These are phyloP conservation scores for Chlorencoelia australis DNA, from an alignment of 2,329 filamentous ascomycete genomes.

Conservation along the genomic window DNA sequence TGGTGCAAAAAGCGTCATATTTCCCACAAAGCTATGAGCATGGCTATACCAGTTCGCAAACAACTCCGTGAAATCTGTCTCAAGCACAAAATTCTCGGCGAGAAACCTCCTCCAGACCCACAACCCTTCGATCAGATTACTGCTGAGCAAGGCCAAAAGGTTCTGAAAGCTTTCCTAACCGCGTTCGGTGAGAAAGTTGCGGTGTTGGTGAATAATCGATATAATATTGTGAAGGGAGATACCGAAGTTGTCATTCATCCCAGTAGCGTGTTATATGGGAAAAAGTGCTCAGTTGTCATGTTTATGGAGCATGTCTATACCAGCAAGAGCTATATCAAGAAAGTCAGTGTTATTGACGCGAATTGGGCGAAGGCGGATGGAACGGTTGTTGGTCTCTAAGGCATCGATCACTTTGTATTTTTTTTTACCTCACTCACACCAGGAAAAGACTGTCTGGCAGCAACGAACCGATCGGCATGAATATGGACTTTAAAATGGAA, in stretches of 20 bases:
- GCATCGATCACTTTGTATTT: too few relatives aligned
- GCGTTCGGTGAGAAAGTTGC: constrained; percentile 54
- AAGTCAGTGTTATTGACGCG: constrained; percentile 50
- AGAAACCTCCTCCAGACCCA: constrained; percentile 38
- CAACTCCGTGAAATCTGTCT: constrained; percentile 49
- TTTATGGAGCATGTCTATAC: constrained; percentile 59
- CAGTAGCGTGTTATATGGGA: constrained; percentile 50
- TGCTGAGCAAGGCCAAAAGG: constrained; percentile 41
- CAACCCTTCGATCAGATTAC: constrained; percentile 45
- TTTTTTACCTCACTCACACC: too few relatives aligned
- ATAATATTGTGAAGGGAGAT: constrained; percentile 48
- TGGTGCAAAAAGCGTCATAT: constrained; percentile 51
- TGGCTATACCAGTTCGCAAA: constrained; percentile 50
- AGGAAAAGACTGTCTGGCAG: too few relatives aligned
- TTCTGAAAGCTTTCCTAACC: constrained; percentile 52
- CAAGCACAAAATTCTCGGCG: constrained; percentile 36
- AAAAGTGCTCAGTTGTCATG: constrained; percentile 58
- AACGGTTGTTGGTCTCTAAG: too few relatives aligned
- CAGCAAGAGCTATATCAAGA: constrained; percentile 56
- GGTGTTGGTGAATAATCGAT: constrained; percentile 48
- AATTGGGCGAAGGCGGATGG: constrained; percentile 43
- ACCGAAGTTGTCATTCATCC: constrained; percentile 53
- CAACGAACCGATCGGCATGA: too few relatives aligned
- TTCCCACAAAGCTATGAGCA: constrained; percentile 50
- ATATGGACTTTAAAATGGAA: too few relatives aligned